phyloP scores from a whole-genome alignment of 2,329 filamentous ascomycete species.

The Chrysoporthe puriensis region DNA sequence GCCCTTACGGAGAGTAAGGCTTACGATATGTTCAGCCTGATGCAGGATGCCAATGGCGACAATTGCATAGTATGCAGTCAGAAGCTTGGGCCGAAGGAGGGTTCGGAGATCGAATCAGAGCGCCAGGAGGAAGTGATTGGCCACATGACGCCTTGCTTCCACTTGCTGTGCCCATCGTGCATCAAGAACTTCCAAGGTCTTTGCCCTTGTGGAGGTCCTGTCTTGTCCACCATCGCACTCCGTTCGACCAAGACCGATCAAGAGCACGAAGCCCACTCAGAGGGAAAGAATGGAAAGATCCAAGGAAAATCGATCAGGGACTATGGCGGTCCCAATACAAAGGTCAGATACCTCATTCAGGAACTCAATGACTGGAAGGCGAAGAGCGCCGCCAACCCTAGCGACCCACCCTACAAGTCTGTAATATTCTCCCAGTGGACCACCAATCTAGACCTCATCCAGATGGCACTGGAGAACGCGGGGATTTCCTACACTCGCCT shows the following conservation, averaged over 20 bases:
- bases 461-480: conserved; percentile 72
- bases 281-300: conserved; percentile 63
- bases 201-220: conserved; percentile 54
- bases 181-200: conserved; percentile 62
- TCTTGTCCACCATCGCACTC: conserved; percentile 57
- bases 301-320: conserved; percentile 59
- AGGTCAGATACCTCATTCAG: conserved; percentile 81
- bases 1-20: conserved; percentile 71
- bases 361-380: conserved; percentile 69
- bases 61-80: conserved; percentile 71
- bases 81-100: conserved; percentile 61
- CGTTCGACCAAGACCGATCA: conserved; percentile 62
- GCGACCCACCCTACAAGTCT: conserved; percentile 81
- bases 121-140: conserved; percentile 69
- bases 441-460: conserved; percentile 88
- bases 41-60: conserved; percentile 81
- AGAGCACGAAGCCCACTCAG: conserved; percentile 58
- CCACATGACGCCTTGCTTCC: conserved; percentile 84
- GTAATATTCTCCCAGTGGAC: conserved; percentile 98
- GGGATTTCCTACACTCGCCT: conserved; percentile 77
- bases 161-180: conserved; percentile 80
- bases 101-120: conserved; percentile 61
- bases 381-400: conserved; percentile 62
- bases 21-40: conserved; percentile 82
- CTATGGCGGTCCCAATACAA: conserved; percentile 88